phyloP scores from a whole-genome alignment of 2,329 filamentous ascomycete species.

The Pezicula rhizophila region DNA sequence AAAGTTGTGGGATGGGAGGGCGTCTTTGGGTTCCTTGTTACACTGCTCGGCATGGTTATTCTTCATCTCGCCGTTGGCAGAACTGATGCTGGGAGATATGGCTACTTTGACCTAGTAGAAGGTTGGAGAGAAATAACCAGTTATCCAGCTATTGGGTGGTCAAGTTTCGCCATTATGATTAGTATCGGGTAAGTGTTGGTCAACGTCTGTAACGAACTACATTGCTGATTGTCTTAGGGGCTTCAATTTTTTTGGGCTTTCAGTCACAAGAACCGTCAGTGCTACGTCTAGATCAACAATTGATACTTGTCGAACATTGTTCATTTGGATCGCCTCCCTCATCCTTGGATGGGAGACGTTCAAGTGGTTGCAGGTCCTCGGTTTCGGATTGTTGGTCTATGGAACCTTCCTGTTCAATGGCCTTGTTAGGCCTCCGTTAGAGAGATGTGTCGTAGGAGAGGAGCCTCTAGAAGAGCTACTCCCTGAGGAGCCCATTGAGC shows the following conservation, averaged over 20 bases:
- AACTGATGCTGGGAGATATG: conserved; percentile 66
- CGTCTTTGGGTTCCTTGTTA: conserved; percentile 79
- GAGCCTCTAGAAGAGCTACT: conserved; percentile 52
- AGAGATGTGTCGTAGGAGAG: conserved; percentile 52
- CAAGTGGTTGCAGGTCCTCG: conserved; percentile 90
- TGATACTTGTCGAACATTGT: conserved; percentile 92
- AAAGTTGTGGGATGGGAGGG: conserved; percentile 96
- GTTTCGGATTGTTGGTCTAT: conserved; percentile 86
- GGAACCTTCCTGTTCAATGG: conserved; percentile 97
- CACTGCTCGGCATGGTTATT: conserved; percentile 70
- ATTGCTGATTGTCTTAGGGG: conserved; percentile 48
- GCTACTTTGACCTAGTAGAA: conserved; percentile 86
- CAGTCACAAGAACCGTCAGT: conserved; percentile 81
- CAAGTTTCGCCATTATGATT: conserved; percentile 89
- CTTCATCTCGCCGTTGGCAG: conserved; percentile 72
- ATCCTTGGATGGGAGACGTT: conserved; percentile 94
- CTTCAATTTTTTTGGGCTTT: conserved; percentile 98
- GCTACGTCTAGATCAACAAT: conserved; percentile 94
- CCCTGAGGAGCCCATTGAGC: conserved; percentile 80
- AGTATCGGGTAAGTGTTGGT: conserved; percentile 73
- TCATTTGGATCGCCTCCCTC: conserved; percentile 95
- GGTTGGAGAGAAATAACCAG: conserved; percentile 75
- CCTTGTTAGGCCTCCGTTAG: conserved; percentile 76
- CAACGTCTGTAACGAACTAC: not conserved
- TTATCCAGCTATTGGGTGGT: conserved; percentile 64